Percentiles rank a stretch among this genome's conserved stretches.
phyloP scores from a whole-genome alignment of 177 flowering plant genomes.

The Vitis hybrid region DNA sequence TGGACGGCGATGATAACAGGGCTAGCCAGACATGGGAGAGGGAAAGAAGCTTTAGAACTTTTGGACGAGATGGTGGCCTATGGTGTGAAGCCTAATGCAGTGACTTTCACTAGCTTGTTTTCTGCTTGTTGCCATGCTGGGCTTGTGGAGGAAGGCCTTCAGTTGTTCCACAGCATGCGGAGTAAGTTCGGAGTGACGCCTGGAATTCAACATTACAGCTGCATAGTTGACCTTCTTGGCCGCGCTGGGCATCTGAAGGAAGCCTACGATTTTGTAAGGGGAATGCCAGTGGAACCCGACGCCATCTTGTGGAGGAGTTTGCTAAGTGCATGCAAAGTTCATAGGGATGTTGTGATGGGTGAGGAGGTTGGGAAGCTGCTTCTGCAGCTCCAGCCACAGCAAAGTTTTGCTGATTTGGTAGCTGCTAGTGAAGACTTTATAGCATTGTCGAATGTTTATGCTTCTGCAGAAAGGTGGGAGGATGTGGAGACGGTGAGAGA shows the following conservation, averaged over 20 bases:
- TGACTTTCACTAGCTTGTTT: conserved; percentile 53
- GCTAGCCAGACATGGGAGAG: conserved; percentile 50
- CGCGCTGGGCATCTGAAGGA: conserved; percentile 41
- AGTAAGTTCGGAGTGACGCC: conserved; percentile 30
- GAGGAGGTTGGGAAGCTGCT: conserved; percentile 50
- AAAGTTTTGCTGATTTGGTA: neutral
- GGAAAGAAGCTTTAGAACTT: conserved; percentile 36
- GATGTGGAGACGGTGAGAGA: conserved; percentile 40
- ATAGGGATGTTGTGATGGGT: conserved; percentile 42
- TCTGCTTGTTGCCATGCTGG: conserved; percentile 54
- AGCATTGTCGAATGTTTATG: conserved; percentile 50
- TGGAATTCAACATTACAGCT: conserved; percentile 45
- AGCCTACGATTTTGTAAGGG: conserved; percentile 35
- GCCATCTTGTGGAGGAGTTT: conserved; percentile 45
- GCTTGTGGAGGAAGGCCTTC: conserved; percentile 51
- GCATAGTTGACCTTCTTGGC: conserved; percentile 57
- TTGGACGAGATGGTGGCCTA: conserved; percentile 29
- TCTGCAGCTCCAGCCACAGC: conserved; percentile 11
- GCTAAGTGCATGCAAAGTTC: conserved; percentile 37
- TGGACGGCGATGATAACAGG: conserved; percentile 54
- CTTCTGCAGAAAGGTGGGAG: conserved; percentile 44
- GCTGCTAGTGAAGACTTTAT: conserved; percentile 32
- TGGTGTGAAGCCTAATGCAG: conserved; percentile 39
- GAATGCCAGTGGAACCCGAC: conserved; percentile 34
- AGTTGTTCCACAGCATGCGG: conserved; percentile 39